Percentiles rank a stretch among this genome's conserved stretches.
These are phyloP conservation scores for Aureobasidium sp. DNA, from an alignment of 2,329 filamentous ascomycete genomes.

Conservation along the genomic window DNA sequence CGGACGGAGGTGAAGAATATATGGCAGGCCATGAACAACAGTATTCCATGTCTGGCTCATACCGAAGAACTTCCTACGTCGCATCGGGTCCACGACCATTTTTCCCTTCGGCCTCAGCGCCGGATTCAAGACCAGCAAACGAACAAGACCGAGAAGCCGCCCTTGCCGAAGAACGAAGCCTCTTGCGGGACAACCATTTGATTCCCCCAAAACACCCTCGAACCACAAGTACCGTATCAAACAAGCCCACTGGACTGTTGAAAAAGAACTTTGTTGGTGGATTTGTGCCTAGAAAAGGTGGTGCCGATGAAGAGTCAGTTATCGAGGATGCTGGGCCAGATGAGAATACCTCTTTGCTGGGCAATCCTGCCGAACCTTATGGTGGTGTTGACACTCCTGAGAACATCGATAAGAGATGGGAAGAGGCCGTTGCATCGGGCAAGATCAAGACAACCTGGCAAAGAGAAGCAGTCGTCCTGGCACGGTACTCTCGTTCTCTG, in stretches of 20 bases:
- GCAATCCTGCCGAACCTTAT: constrained; percentile 30
- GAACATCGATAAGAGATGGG: constrained; percentile 65
- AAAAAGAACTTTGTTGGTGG: neutral
- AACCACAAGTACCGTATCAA: constrained; percentile 16
- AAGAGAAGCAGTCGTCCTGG: constrained; percentile 74
- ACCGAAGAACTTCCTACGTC: constrained; percentile 69
- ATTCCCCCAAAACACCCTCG: constrained; percentile 46
- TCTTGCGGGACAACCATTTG: constrained; percentile 52
- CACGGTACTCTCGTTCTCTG: constrained; percentile 36
- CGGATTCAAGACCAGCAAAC: constrained; percentile 39
- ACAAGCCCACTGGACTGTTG: neutral
- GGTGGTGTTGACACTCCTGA: constrained; percentile 40
- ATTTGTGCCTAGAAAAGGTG: constrained; percentile 13
- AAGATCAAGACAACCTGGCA: constrained; percentile 85
- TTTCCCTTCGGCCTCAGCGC: constrained; percentile 54
- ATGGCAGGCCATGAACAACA: constrained; percentile 9
- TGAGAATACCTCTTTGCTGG: constrained; percentile 19
- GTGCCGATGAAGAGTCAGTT: constrained; percentile 11
- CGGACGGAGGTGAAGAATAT: constrained; percentile 4
- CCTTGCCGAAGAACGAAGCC: constrained; percentile 48
- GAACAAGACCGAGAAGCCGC: constrained; percentile 47
- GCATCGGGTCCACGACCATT: constrained; percentile 63
- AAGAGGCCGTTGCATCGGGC: constrained; percentile 71
- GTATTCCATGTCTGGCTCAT: constrained; percentile 54
- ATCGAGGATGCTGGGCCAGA: constrained; percentile 6